Evolutionary conservation across 495 filamentous ascomycete genomes (phyloP).

Genomic region (Podospora sp.): DNA sequence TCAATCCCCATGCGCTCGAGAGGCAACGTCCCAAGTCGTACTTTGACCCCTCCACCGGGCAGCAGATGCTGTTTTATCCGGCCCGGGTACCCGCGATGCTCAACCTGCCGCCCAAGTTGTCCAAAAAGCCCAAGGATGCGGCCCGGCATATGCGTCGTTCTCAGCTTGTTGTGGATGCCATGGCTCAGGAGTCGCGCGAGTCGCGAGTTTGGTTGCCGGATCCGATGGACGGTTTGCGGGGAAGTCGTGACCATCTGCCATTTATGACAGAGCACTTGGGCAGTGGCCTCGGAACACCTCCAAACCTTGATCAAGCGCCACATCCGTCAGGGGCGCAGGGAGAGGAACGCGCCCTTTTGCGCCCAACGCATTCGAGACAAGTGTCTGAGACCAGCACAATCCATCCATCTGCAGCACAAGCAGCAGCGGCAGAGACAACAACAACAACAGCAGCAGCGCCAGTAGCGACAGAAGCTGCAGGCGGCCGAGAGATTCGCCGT

Average conservation of each 20-base stretch:
- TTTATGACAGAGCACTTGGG: slow-evolving; percentile 28
- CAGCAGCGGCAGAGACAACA: slow-evolving; percentile 33
- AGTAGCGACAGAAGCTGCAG: slow-evolving; percentile 17
- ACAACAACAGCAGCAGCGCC: slow-evolving; percentile 22
- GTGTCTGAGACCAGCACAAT: slow-evolving; percentile 35
- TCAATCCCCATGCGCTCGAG: slow-evolving; percentile 19
- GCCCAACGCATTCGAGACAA: slow-evolving; percentile 29
- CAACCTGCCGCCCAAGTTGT: slow-evolving; percentile 86
- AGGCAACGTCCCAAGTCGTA: slow-evolving; percentile 59
- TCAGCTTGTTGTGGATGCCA: slow-evolving; percentile 53
- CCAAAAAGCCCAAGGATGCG: slow-evolving; percentile 64
- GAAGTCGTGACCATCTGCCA: slow-evolving; percentile 23
- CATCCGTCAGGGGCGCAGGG: slow-evolving; percentile 20
- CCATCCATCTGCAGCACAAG: slow-evolving; percentile 25
- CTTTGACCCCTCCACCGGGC: slow-evolving; percentile 63
- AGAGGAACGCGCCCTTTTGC: slow-evolving; percentile 13
- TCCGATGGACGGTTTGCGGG: slow-evolving; percentile 33
- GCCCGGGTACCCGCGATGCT: slow-evolving; percentile 92
- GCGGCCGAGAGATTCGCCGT: slow-evolving; percentile 28
- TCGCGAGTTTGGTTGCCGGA: slow-evolving; percentile 55
- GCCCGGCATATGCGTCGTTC: slow-evolving; percentile 69
- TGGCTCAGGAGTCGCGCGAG: slow-evolving; percentile 38
- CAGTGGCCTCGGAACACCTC: slow-evolving; percentile 14
- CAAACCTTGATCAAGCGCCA: slow-evolving; percentile 10
- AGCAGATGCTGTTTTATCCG: slow-evolving; percentile 91